Evolutionary conservation across 2,329 filamentous ascomycete species (phyloP).

Genomic region (Microsporum audouinii): DNA sequence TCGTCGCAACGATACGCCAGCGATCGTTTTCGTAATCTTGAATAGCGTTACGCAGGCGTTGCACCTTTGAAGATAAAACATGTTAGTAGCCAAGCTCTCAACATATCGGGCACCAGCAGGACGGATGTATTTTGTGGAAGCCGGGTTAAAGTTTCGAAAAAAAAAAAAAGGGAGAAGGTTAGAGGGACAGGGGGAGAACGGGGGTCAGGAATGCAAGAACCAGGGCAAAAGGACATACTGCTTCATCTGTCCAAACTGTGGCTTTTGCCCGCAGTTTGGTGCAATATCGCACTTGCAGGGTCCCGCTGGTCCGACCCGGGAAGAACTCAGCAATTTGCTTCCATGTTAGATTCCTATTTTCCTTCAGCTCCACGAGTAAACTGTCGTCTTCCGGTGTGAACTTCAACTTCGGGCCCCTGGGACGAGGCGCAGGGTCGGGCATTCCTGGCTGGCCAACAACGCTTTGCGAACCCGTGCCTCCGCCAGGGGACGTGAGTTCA

Average conservation of each 20-base stretch:
- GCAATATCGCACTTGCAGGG: conserved; percentile 85
- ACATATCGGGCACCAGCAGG: conserved; percentile 1
- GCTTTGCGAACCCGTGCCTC: conserved; percentile 57
- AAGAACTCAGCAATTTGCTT: conserved; percentile 97
- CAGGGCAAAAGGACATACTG: conserved; percentile 43
- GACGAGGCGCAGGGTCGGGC: conserved; percentile 68
- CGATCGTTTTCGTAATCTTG: conserved; percentile 51
- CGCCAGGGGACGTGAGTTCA: conserved; percentile 32
- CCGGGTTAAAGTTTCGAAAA: neutral
- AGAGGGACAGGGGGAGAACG: neutral
- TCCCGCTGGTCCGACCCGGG: conserved; percentile 78
- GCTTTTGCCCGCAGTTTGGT: conserved; percentile 92
- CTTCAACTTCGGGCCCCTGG: conserved; percentile 80
- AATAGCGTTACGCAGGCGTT: conserved; percentile 30
- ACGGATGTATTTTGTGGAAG: neutral
- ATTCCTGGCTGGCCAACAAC: conserved; percentile 79
- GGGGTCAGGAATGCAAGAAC: neutral
- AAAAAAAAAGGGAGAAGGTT: conserved; percentile 3
- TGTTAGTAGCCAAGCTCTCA: neutral
- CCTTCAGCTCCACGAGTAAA: conserved; percentile 77
- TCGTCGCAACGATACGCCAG: conserved; percentile 84
- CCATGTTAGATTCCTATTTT: conserved; percentile 91
- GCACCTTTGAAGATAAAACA: conserved; percentile 21
- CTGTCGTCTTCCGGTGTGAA: conserved; percentile 89
- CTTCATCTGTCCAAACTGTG: conserved; percentile 86